These are phyloP conservation scores for Trifolium repens DNA, from an alignment of 306 rosid genomes.

Conservation along the genomic window DNA sequence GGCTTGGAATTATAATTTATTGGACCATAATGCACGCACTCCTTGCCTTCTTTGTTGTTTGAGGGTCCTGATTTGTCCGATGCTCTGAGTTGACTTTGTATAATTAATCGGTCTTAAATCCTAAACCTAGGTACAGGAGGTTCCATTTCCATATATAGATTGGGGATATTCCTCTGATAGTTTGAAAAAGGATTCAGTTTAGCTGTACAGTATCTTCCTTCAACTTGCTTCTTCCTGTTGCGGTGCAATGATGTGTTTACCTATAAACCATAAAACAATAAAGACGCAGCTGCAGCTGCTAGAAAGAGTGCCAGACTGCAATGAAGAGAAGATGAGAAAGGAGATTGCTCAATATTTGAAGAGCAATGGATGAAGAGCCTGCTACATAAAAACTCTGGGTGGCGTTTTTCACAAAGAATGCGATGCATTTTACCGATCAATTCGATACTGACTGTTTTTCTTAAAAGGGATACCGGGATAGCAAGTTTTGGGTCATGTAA, in stretches of 20 bases:
- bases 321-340: conserved; percentile 38
- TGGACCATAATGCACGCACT: conserved; percentile 92
- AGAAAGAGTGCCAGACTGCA: conserved; percentile 32
- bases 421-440: not conserved
- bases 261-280: conserved; percentile 25
- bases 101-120: conserved; percentile 33
- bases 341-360: conserved; percentile 44
- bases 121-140: conserved; percentile 1
- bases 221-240: conserved; percentile 34
- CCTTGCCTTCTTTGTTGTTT: conserved; percentile 78
- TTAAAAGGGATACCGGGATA: not conserved
- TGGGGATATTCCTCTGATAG: conserved; percentile 31
- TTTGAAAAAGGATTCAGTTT: conserved; percentile 22
- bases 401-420: conserved; percentile 2
- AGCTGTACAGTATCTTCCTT: conserved; percentile 46
- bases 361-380: conserved; percentile 41
- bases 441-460: conserved; percentile 9
- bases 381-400: conserved; percentile 22
- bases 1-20: conserved; percentile 84
- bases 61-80: conserved; percentile 50
- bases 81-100: conserved; percentile 33
- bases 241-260: conserved; percentile 10
- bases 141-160: conserved; percentile 34
- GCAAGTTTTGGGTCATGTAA: conserved; percentile 28
- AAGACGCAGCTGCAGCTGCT: conserved; percentile 26